Conservation (phyloP, 257 asterid genomes). For the Asclepias syriaca region DNA sequence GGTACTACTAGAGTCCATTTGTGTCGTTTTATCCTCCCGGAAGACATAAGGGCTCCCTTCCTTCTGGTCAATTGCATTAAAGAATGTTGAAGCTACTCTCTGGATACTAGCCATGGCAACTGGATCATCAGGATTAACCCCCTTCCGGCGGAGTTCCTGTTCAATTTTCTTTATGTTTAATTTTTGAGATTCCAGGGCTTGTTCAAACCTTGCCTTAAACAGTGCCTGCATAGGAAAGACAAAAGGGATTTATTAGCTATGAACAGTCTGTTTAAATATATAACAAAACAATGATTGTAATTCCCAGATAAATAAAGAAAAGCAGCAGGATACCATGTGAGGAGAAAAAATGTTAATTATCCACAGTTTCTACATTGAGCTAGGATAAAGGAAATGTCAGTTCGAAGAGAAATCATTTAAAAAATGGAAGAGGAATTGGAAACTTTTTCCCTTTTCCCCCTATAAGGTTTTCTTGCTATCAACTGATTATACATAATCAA, state of each 20-base stretch:
- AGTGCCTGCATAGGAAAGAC: conserved; percentile 56
- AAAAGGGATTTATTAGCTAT: not conserved
- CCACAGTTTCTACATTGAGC: not conserved
- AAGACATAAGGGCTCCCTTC: conserved; percentile 90
- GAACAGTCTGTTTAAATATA: not conserved
- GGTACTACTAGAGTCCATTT: conserved; percentile 26
- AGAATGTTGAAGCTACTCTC: conserved; percentile 95
- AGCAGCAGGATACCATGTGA: not conserved
- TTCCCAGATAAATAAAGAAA: not conserved
- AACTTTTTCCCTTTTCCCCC: too few species aligned
- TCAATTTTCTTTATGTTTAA: conserved; percentile 85
- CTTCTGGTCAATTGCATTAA: conserved; percentile 89
- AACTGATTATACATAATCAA: not conserved
- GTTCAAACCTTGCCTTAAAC: conserved; percentile 93
- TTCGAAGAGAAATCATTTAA: not conserved
- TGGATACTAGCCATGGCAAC: conserved; percentile 98
- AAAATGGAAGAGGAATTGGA: not conserved
- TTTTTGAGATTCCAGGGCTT: conserved; percentile 94
- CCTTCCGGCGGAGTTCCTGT: conserved; percentile 85
- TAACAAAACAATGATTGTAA: not conserved
- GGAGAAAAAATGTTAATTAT: not conserved
- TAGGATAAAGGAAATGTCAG: not conserved
- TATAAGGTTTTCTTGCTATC: not conserved
- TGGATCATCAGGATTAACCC: conserved; percentile 93
- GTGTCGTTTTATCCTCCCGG: conserved; percentile 45